phyloP scores from a whole-genome alignment of 306 rosid genomes.

The Pyrus communis region DNA sequence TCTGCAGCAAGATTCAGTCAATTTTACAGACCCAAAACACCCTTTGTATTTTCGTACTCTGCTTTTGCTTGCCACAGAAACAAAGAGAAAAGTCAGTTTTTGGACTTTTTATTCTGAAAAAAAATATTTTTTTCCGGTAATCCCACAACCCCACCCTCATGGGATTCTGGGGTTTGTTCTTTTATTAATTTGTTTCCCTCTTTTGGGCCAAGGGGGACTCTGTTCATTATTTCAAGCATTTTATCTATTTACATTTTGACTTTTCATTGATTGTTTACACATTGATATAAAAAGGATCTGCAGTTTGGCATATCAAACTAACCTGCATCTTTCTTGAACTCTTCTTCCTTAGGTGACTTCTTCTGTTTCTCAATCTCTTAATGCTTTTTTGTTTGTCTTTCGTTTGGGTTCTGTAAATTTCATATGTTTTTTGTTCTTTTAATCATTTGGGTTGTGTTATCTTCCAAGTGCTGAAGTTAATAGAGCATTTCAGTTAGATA shows the following conservation, averaged over 20 bases:
- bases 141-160: background rate
- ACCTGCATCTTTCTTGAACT: slow-evolving; percentile 3
- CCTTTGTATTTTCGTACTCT: background rate
- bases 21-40: background rate
- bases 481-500: background rate
- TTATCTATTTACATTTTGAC: no score
- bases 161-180: background rate
- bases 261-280: background rate
- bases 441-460: background rate
- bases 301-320: background rate
- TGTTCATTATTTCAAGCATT: background rate
- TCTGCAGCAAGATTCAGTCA: slow-evolving; percentile 23
- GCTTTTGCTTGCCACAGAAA: background rate
- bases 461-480: background rate
- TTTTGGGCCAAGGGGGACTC: background rate
- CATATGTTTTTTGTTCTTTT: background rate
- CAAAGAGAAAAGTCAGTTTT: background rate
- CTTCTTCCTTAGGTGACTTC: background rate
- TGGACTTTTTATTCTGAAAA: background rate
- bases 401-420: slow-evolving; percentile 10
- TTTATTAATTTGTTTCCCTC: background rate
- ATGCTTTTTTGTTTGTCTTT: background rate
- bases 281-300: background rate
- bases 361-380: background rate
- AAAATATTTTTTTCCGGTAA: background rate